Evolutionary conservation across 306 rosid genomes (phyloP).

Genomic region (Canavalia ensiformis): DNA sequence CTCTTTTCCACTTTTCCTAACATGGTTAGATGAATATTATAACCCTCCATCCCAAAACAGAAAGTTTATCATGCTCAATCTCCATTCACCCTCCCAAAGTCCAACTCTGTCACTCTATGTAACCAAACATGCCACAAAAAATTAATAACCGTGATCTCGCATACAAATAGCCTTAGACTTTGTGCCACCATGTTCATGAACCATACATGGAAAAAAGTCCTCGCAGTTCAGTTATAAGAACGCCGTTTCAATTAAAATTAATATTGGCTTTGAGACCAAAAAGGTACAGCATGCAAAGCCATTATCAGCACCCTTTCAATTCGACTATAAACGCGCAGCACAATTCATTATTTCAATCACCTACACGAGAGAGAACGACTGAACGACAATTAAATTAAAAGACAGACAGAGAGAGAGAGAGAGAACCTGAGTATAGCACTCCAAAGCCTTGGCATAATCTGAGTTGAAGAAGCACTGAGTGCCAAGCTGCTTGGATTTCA

Average conservation of each 20-base stretch:
- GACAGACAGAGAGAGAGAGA: not conserved
- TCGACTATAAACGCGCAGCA: not conserved
- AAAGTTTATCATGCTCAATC: not conserved
- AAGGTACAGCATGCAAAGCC: not conserved
- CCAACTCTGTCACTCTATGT: conserved; percentile 14
- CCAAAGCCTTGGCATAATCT: conserved; percentile 67
- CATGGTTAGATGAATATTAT: not conserved
- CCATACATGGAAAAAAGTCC: not conserved
- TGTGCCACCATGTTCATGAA: not conserved
- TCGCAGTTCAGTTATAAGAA: not conserved
- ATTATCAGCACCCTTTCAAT: not conserved
- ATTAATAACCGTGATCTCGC: too few relatives aligned
- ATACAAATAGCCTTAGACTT: not conserved
- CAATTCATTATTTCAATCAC: conserved; percentile 20
- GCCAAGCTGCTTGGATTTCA: conserved; percentile 74
- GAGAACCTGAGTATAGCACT: conserved; percentile 73
- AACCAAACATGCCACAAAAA: not conserved
- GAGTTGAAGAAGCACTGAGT: conserved; percentile 64
- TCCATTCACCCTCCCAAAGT: conserved; percentile 5
- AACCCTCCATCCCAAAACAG: conserved; percentile 11
- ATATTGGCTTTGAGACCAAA: not conserved
- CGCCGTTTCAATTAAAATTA: not conserved
- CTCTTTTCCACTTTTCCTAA: not conserved
- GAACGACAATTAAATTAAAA: too few relatives aligned
- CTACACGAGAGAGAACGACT: not conserved